phyloP scores from a whole-genome alignment of 345 rosid genomes.

The Litchi chinensis region DNA sequence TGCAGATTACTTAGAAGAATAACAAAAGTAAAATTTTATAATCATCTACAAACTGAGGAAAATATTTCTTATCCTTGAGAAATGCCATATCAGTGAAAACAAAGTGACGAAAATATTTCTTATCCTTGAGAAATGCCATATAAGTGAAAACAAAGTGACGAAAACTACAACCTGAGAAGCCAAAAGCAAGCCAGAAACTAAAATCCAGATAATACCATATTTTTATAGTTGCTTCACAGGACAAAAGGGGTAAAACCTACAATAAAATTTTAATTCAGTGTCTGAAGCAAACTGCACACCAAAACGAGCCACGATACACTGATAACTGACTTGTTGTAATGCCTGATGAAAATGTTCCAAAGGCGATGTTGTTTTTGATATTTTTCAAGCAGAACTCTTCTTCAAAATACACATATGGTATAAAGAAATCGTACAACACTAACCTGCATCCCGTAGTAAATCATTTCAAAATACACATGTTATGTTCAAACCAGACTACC shows the following conservation, averaged over 20 bases:
- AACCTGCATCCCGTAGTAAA: constrained; percentile 28
- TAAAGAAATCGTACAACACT: constrained; percentile 33
- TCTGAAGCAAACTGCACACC: neutral
- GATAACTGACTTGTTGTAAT: constrained; percentile 62
- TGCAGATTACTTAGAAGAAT: neutral
- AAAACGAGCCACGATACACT: neutral
- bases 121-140: neutral
- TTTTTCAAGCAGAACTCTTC: constrained; percentile 71
- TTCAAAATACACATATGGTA: constrained; percentile 59
- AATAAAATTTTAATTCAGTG: neutral
- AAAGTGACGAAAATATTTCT: neutral
- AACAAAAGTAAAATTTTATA: neutral
- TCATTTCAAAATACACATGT: constrained; percentile 29
- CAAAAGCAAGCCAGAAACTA: neutral
- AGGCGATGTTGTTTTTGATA: constrained; percentile 71
- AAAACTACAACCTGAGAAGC: neutral
- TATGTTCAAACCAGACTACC: neutral
- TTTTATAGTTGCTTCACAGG: neutral
- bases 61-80: neutral
- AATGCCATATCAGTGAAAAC: neutral
- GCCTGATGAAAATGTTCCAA: constrained; percentile 66
- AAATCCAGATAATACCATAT: neutral
- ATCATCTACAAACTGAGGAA: neutral
- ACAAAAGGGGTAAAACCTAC: neutral
- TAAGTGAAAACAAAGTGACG: neutral